phyloP scores from a whole-genome alignment of 2,329 filamentous ascomycete species.

The Exophiala oligosperma region DNA sequence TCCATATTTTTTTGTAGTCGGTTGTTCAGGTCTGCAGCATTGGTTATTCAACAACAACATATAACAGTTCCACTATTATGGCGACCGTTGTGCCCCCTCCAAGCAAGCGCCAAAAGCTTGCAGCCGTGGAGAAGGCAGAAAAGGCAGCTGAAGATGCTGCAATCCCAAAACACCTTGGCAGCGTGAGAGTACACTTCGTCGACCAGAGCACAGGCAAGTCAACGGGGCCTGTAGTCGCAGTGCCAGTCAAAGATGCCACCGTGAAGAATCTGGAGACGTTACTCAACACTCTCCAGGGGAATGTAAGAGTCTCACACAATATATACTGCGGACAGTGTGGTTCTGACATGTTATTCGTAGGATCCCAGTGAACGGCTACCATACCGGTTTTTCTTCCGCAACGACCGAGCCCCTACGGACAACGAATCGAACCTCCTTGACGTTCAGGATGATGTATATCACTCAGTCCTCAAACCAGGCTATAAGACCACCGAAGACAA shows the following conservation, averaged over 20 bases:
- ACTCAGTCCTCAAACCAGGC: constrained; percentile 52
- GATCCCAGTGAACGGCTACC: constrained; percentile 63
- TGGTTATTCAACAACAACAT: background rate
- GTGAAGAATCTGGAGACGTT: constrained; percentile 88
- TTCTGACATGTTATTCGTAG: constrained; percentile 31
- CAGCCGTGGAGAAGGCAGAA: constrained; percentile 68
- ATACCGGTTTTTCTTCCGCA: constrained; percentile 65
- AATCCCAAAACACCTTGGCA: constrained; percentile 69
- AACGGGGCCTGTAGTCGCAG: constrained; percentile 69
- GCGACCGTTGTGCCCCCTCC: constrained; percentile 80
- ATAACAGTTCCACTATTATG: constrained; percentile 51
- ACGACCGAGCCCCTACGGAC: constrained; percentile 30
- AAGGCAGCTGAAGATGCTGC: constrained; percentile 72
- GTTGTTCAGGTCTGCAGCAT: background rate
- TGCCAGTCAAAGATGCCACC: constrained; percentile 79
- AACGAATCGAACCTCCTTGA: constrained; percentile 43
- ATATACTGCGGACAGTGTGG: constrained; percentile 22
- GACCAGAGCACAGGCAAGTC: constrained; percentile 71
- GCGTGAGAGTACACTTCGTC: constrained; percentile 82
- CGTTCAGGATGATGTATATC: constrained; percentile 50
- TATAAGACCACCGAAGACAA: constrained; percentile 61
- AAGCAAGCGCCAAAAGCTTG: constrained; percentile 82
- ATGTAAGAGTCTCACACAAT: constrained; percentile 50
- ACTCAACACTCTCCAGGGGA: constrained; percentile 78
- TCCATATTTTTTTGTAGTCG: constrained; percentile 10